A percentile compares a stretch with the other conserved stretches of the same genome.
These are phyloP conservation scores for Podila minutissima DNA, from an alignment of 192 early-diverging fungal species.

Conservation along the genomic window DNA sequence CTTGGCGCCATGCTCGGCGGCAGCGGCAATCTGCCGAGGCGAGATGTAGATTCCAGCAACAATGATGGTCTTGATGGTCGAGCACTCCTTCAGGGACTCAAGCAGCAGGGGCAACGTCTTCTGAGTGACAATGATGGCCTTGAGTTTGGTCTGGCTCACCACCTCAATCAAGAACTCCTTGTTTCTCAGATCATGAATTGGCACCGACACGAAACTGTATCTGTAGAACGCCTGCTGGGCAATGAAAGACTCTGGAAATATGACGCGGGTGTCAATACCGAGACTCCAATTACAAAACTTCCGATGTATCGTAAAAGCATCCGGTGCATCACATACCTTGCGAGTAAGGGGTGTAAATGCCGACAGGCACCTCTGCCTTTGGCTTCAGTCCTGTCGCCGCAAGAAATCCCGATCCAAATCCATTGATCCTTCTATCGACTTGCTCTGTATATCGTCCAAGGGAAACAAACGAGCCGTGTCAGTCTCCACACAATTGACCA, in stretches of 20 bases:
- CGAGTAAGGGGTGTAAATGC: slow-evolving; percentile 49
- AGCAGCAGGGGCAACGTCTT: slow-evolving; percentile 28
- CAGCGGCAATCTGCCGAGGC: slow-evolving; percentile 13
- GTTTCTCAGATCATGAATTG: slow-evolving; percentile 39
- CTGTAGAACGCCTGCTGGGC: slow-evolving; percentile 46
- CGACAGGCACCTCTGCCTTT: slow-evolving; percentile 34
- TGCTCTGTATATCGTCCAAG: slow-evolving; percentile 16
- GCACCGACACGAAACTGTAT: slow-evolving; percentile 49
- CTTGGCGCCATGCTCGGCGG: slow-evolving; percentile 17
- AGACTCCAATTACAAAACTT: no score
- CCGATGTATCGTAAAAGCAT: no score
- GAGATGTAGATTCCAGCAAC: slow-evolving; percentile 29
- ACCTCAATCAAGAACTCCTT: slow-evolving; percentile 34
- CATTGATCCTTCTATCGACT: slow-evolving; percentile 35
- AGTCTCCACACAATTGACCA: not conserved
- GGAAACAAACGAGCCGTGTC: not conserved
- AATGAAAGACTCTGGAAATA: slow-evolving; percentile 31
- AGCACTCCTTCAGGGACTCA: slow-evolving; percentile 25
- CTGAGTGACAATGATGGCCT: slow-evolving; percentile 38
- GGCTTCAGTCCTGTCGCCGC: slow-evolving; percentile 37
- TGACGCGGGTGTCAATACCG: no score
- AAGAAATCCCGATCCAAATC: slow-evolving; percentile 54
- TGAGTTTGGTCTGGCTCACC: slow-evolving; percentile 47
- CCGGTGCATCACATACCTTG: slow-evolving; percentile 47
- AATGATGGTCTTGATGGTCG: slow-evolving; percentile 34